Percentiles rank a stretch among this genome's conserved stretches.
These are phyloP conservation scores for Abrus pulchellus DNA, from an alignment of 306 rosid genomes.

Conservation along the genomic window DNA sequence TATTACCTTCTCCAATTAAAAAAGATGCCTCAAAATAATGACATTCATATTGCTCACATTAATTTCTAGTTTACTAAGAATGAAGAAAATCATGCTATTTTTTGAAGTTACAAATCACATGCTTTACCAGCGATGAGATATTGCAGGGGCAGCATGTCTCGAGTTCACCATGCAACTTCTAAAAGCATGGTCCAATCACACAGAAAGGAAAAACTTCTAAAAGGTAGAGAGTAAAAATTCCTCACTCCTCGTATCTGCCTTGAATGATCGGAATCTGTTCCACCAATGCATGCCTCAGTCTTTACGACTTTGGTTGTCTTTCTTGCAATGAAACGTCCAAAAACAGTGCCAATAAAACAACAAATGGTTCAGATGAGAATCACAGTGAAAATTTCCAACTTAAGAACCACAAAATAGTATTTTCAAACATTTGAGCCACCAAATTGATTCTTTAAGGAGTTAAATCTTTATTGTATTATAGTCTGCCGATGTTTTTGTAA, in stretches of 20 bases:
- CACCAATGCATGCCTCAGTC: slow-evolving; percentile 96
- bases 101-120: neutral
- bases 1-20: neutral
- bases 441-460: no score
- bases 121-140: neutral
- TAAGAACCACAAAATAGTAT: no score
- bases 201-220: slow-evolving; percentile 95
- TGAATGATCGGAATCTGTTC: slow-evolving; percentile 79
- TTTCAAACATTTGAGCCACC: no score
- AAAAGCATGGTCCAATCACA: slow-evolving; percentile 52
- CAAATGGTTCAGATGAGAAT: slow-evolving; percentile 83
- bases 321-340: slow-evolving; percentile 75
- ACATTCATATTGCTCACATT: slow-evolving; percentile 6
- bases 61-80: slow-evolving; percentile 28
- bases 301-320: slow-evolving; percentile 70
- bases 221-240: slow-evolving; percentile 89
- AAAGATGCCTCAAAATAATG: neutral
- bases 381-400: slow-evolving; percentile 35
- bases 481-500: no score
- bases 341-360: slow-evolving; percentile 72
- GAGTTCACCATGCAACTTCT: neutral
- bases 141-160: neutral
- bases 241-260: slow-evolving; percentile 83
- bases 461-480: no score
- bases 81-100: neutral